phyloP scores from a whole-genome alignment of 495 filamentous ascomycete species.

The Poronia punctata region DNA sequence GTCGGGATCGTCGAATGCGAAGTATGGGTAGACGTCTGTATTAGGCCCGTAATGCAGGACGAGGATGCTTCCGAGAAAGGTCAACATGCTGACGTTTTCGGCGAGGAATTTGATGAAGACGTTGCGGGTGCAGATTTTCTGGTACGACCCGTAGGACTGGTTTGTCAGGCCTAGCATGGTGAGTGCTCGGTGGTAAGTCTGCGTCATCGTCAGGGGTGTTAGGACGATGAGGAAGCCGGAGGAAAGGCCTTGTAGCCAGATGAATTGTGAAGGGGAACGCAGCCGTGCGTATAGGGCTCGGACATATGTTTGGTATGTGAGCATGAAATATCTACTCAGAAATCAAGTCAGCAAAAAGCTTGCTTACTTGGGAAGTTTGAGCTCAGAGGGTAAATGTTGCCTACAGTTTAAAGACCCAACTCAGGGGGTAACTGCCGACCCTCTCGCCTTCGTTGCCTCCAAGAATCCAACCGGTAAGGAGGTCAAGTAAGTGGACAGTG shows the following conservation, averaged over 20 bases:
- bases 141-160: conserved; percentile 50
- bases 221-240: conserved; percentile 52
- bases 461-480: conserved; percentile 55
- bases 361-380: no score
- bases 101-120: conserved; percentile 57
- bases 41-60: conserved; percentile 57
- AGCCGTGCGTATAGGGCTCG: conserved; percentile 59
- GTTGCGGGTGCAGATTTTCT: conserved; percentile 52
- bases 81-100: conserved; percentile 58
- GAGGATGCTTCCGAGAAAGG: conserved; percentile 53
- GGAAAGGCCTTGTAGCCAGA: conserved; percentile 51
- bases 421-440: conserved; percentile 56
- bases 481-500: conserved; percentile 54
- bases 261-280: conserved; percentile 52
- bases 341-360: conserved; percentile 15
- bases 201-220: conserved; percentile 53
- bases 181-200: conserved; percentile 45
- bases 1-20: conserved; percentile 44
- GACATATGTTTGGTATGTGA: conserved; percentile 65
- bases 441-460: conserved; percentile 50
- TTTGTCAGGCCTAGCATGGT: conserved; percentile 40
- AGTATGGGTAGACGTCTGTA: conserved; percentile 53
- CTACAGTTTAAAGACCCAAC: conserved; percentile 58
- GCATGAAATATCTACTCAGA: conserved; percentile 48
- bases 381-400: conserved; percentile 11